Base-by-base conservation (phyloP, 2,329 filamentous ascomycete species). In the Trichoderma pleuroti region DNA sequence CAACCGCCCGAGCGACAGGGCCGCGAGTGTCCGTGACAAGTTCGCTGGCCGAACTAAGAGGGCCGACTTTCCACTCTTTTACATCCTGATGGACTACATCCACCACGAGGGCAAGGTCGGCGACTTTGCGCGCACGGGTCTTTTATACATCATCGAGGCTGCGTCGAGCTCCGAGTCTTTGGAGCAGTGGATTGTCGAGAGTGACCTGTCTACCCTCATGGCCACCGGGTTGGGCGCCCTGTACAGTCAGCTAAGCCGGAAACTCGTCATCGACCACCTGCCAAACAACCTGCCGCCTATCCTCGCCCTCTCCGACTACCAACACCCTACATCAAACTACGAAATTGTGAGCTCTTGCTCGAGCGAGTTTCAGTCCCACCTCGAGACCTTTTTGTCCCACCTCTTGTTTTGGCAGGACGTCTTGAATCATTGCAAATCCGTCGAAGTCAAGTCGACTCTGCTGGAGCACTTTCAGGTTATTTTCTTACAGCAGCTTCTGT, bases 341-440 rank as follows among this genome's bases (percentile, higher is more conserved):
- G 88, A 93, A 76, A 88, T 94, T 74, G 88, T 93, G 76, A 90
- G 89, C 81, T 90, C 93, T 62, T 91, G 92, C 78, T 90, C 91
- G 3, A 84, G 87, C 1, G 89, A 93, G 71, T 94, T 97, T 73
- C 92, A 93, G 76, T 87, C 90, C n/a, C 93, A 98, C 76, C 88
- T 98, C 77, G 91, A 95, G 68, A 97, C 94, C 0, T 99, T 99
- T 77, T 86, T 99, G 54, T 97, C 96, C 0, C 97, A 98, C 78
- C 86, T 99, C 62, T 85, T 97, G 7, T 99, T 99, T 78, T 99
- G 96, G 96, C 96, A 99, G 82, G 96, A 99, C 80, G 94, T 98
- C 39, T 84, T 99, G 72, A 96, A 98, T 79, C 95, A 98, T 81
- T 99, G 96, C 82, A 90, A 91, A 76, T 98, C 95, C 4, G 86